Evolutionary conservation across 768 basidiomycete genomes (phyloP), one percentile per base, ranked within the genome.

Genomic region (Goffeauzyma gilvescens): DNA sequence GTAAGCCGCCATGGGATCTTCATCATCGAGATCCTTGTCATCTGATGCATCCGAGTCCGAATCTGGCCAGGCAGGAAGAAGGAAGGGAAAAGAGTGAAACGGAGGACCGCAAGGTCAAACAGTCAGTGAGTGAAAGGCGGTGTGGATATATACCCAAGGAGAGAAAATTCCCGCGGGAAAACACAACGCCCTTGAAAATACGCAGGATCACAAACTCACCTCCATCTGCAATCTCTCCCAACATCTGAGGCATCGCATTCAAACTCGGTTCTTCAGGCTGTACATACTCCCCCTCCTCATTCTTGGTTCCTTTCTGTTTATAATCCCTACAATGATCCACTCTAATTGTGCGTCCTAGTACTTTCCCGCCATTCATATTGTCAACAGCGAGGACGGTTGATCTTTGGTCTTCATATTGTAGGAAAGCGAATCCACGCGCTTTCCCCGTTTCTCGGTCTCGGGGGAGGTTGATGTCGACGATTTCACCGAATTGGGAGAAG

Each of bases 391-490:
- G 71, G 38, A 95, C 64, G 5, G 93, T 98, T 46, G 85, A 90
- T 36, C 85, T 75, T 66, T 98, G 93, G 64, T 98, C 87, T 65
- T 90, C 86, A 64, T 96, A 98, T 93, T 96, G 95, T 50, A 96
- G 69, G 68, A 95, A 98, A 7, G 75, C 89, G 60, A 96, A 98
- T 2, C 93, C 93, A 56, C 68, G 76, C 0, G 79, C 70, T 58
- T 90, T 89, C 20, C 86, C 85, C 0, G 90, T 90, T 42, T 79
- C 71, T 59, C 87, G 89, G 67, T 93, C 86, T 37, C 89, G 73
- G 22, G 93, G 89, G 65, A 98, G 71, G 60, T 96, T 87, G 45
- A 95, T 68, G 56, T 98, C 86, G 69, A 86, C 78, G 25, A 95
- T 73, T 57, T 96, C 90, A n/a, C 90, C 90, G 66, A 82, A 95